phyloP scores from a whole-genome alignment of 768 basidiomycete genomes.

The Lyophyllum atratum region DNA sequence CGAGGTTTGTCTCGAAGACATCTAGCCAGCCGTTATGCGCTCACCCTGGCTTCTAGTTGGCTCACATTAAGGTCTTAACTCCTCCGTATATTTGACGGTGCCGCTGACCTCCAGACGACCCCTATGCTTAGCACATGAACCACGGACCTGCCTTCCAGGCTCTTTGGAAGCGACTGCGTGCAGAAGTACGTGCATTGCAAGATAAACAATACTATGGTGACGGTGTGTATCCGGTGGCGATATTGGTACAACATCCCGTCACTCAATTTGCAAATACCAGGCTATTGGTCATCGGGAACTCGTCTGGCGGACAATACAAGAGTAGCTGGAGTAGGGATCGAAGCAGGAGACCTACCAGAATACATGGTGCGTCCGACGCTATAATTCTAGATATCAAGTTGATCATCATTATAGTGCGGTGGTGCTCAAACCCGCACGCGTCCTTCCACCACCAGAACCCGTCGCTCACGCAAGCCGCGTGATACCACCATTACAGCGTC shows the following conservation, averaged over 20 bases:
- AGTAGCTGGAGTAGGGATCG: conserved; percentile 51
- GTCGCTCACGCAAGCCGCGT: conserved; percentile 29
- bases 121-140: conserved; percentile 65
- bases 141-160: conserved; percentile 78
- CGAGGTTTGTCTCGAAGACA: conserved; percentile 59
- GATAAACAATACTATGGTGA: conserved; percentile 81
- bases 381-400: neutral
- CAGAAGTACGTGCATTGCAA: conserved; percentile 72
- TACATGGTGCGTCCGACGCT: conserved; percentile 59
- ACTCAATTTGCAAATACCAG: too few species aligned
- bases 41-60: conserved; percentile 49
- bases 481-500: conserved; percentile 48
- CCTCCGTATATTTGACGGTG: neutral
- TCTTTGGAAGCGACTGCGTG: conserved; percentile 65
- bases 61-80: conserved; percentile 72
- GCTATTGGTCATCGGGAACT: conserved; percentile 84
- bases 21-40: conserved; percentile 5
- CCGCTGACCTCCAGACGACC: neutral
- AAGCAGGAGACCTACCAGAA: conserved; percentile 67
- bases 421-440: conserved; percentile 70
- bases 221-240: conserved; percentile 40
- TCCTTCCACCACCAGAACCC: conserved; percentile 49
- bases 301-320: conserved; percentile 66
- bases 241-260: too few species aligned
- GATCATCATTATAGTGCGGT: conserved; percentile 57